phyloP scores from a whole-genome alignment of 495 filamentous ascomycete genomes.

The Penicillium argentinense region DNA sequence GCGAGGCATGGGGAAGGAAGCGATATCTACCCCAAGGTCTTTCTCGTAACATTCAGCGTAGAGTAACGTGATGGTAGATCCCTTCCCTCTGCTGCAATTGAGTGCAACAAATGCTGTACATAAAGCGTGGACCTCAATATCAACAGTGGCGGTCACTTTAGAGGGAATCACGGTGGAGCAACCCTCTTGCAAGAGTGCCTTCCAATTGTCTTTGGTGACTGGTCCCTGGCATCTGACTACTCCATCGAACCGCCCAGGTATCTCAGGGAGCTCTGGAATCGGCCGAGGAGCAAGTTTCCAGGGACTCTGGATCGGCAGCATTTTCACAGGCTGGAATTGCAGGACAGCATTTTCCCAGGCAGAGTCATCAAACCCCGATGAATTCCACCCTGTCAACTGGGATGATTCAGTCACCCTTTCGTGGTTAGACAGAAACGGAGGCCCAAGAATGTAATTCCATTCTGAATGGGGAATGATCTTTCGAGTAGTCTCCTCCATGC shows the following conservation, averaged over 20 bases:
- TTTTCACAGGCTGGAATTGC: constrained; percentile 16
- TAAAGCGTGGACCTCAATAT: constrained; percentile 14
- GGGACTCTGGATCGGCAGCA: constrained; percentile 24
- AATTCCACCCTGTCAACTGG: constrained; percentile 13
- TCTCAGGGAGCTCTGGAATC: constrained; percentile 22
- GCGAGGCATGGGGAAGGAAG: constrained; percentile 18
- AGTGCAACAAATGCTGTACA: constrained; percentile 24
- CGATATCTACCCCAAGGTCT: constrained; percentile 14
- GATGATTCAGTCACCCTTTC: constrained; percentile 14
- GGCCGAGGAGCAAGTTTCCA: constrained; percentile 19
- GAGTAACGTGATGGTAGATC: constrained; percentile 10
- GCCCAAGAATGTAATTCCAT: constrained; percentile 28
- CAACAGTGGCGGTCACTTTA: constrained; percentile 9
- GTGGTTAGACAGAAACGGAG: constrained; percentile 25
- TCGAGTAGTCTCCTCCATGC: constrained; percentile 12
- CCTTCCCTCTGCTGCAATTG: constrained; percentile 12
- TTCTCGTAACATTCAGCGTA: constrained; percentile 30
- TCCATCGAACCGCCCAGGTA: constrained; percentile 6
- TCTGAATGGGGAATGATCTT: constrained; percentile 15
- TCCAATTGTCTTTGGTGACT: constrained; percentile 6
- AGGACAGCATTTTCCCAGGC: constrained; percentile 15
- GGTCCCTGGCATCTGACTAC: constrained; percentile 12
- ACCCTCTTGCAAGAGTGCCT: constrained; percentile 2
- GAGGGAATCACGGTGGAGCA: constrained; percentile 8
- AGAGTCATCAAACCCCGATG: constrained; percentile 18